These are phyloP conservation scores for Teunomyces cretensis DNA, from an alignment of 805 yeast genomes.

Conservation along the genomic window DNA sequence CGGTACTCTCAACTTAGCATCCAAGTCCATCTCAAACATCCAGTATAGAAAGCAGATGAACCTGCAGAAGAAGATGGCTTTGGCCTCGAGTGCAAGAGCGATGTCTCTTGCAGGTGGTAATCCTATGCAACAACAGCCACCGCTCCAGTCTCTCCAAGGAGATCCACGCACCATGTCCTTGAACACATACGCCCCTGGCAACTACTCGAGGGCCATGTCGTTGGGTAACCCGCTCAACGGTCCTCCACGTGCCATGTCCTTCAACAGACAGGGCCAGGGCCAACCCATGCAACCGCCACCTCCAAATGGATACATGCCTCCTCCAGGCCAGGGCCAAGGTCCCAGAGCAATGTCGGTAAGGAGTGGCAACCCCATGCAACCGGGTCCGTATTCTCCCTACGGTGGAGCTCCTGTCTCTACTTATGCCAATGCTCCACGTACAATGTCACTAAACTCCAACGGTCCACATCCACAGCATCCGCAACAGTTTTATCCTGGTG, in stretches of 20 bases:
- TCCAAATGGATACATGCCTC: constrained; percentile 6
- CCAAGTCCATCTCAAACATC: constrained; percentile 31
- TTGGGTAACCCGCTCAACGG: constrained; percentile 11
- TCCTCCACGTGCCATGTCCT: constrained; percentile 34
- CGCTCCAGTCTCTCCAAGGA: constrained; percentile 6
- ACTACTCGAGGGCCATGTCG: constrained; percentile 11
- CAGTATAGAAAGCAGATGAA: constrained; percentile 72
- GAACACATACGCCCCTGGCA: constrained; percentile 6
- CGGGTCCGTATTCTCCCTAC: constrained; percentile 1
- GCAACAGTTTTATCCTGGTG: constrained; percentile 7
- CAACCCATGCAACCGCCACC: constrained; percentile 12
- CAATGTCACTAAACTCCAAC: constrained; percentile 25
- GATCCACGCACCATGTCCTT: constrained; percentile 16
- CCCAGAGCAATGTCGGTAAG: constrained; percentile 11
- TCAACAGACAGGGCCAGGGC: constrained; percentile 10
- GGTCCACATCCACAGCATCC: constrained; percentile 10
- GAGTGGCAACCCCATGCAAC: constrained; percentile 6
- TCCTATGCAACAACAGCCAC: constrained; percentile 19
- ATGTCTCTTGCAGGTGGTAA: constrained; percentile 39
- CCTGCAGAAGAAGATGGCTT: constrained; percentile 60
- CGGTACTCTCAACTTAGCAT: constrained; percentile 7
- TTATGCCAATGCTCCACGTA: constrained; percentile 19
- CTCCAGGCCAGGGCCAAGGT: neutral
- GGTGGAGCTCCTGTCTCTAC: constrained; percentile 1
- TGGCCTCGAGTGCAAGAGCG: constrained; percentile 47